phyloP scores from a whole-genome alignment of 805 yeast genomes.

The Kodamaea kakaduensis region DNA sequence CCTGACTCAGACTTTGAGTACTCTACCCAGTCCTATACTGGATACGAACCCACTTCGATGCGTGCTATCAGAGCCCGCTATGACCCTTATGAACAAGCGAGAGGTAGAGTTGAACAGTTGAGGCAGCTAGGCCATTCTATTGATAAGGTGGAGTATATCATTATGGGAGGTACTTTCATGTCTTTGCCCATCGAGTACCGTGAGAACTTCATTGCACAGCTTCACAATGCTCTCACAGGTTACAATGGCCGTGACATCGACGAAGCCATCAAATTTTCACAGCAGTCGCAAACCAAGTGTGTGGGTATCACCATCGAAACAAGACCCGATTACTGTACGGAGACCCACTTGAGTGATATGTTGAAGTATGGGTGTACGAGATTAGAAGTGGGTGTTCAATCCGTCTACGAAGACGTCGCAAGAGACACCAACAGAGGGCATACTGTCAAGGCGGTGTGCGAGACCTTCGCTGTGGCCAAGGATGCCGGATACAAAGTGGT shows the following conservation, averaged over 20 bases:
- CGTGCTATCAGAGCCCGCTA: slow-evolving; percentile 98
- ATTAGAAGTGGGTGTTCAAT: slow-evolving; percentile 94
- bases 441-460: slow-evolving; percentile 93
- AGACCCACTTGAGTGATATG: slow-evolving; percentile 93
- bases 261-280: slow-evolving; percentile 87
- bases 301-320: slow-evolving; percentile 98
- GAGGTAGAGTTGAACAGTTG: slow-evolving; percentile 95
- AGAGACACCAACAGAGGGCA: slow-evolving; percentile 98
- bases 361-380: slow-evolving; percentile 94
- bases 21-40: slow-evolving; percentile 96
- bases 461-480: slow-evolving; percentile 92
- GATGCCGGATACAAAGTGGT: slow-evolving; percentile 98
- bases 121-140: slow-evolving; percentile 94
- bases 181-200: slow-evolving; percentile 85
- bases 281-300: slow-evolving; percentile 92
- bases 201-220: slow-evolving; percentile 80
- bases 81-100: slow-evolving; percentile 97
- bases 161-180: slow-evolving; percentile 99
- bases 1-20: slow-evolving; percentile 98
- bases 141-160: slow-evolving; percentile 94
- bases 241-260: slow-evolving; percentile 81
- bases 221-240: slow-evolving; percentile 95
- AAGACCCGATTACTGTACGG: slow-evolving; percentile 97
- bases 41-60: slow-evolving; percentile 98
- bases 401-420: slow-evolving; percentile 97